Percentiles rank a stretch among this genome's conserved stretches.
Evolutionary conservation across 2,329 filamentous ascomycete species (phyloP).

Genomic region (Paecilomyces niveus): DNA sequence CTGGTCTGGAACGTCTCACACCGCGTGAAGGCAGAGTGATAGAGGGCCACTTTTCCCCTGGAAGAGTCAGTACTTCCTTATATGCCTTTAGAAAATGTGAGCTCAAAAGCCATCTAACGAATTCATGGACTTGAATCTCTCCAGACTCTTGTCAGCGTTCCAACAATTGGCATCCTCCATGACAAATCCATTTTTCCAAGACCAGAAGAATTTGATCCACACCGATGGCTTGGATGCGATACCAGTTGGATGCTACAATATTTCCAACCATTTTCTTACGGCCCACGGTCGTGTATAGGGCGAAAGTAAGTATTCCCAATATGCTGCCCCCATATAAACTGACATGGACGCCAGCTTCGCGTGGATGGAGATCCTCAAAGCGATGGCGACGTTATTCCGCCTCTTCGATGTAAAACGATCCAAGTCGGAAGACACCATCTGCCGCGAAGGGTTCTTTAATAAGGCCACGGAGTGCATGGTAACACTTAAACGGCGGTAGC

Average conservation of each 20-base stretch:
- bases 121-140: no score
- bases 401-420: conserved; percentile 1
- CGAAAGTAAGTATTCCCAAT: conserved; percentile 2
- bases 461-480: conserved; percentile 5
- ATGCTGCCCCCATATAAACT: no score
- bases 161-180: no score
- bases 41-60: conserved; percentile 1
- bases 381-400: conserved; percentile 2
- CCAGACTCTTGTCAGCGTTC: no score
- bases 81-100: no score
- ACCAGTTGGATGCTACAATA: not conserved
- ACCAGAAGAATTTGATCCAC: no score
- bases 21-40: conserved; percentile 1
- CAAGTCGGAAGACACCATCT: not conserved
- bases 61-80: conserved; percentile 2
- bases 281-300: conserved; percentile 5
- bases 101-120: no score
- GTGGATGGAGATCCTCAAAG: conserved; percentile 7
- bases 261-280: conserved; percentile 5
- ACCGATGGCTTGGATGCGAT: not conserved
- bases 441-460: conserved; percentile 5
- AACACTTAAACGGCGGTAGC: no score
- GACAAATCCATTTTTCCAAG: no score
- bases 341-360: conserved; percentile 1
- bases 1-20: conserved; percentile 6